Percentiles rank a stretch among this genome's conserved stretches.
These are phyloP conservation scores for Ordospora pajunii DNA, from an alignment of 371 early-diverging fungal genomes.

Conservation along the genomic window DNA sequence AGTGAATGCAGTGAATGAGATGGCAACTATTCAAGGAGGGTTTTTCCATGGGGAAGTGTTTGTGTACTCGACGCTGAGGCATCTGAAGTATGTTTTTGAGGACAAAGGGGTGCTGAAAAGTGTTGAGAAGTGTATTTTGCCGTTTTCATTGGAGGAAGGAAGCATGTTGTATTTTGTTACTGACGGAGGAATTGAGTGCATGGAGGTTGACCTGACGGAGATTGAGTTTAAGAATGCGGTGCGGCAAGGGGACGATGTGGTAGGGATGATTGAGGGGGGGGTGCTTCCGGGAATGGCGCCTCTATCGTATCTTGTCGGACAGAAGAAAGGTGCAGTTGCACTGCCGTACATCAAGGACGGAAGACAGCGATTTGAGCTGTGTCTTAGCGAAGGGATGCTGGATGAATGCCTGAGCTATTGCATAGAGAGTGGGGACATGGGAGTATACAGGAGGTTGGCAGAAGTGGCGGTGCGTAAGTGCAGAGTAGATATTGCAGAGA, in stretches of 20 bases:
- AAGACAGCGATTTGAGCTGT: conserved; percentile 81
- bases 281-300: conserved; percentile 90
- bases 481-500: conserved; percentile 49
- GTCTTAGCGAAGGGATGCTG: conserved; percentile 33
- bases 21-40: conserved; percentile 85
- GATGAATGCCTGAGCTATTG: conserved; percentile 45
- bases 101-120: conserved; percentile 87
- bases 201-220: conserved; percentile 86
- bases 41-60: conserved; percentile 82
- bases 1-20: conserved; percentile 75
- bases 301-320: conserved; percentile 89
- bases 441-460: conserved; percentile 33
- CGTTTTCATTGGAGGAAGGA: conserved; percentile 69
- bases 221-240: conserved; percentile 88
- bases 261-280: conserved; percentile 78
- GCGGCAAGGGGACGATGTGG: conserved; percentile 75
- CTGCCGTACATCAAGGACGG: conserved; percentile 88
- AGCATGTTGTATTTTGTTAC: conserved; percentile 72
- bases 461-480: conserved; percentile 28
- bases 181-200: conserved; percentile 71
- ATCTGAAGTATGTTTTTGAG: conserved; percentile 87
- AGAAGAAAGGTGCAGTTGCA: conserved; percentile 89
- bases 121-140: conserved; percentile 78
- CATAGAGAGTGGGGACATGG: not conserved
- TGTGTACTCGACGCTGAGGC: conserved; percentile 88